Percentiles rank a stretch among this genome's conserved stretches.
These are phyloP conservation scores for Saturnispora galanensis DNA, from an alignment of 805 yeast species.

Conservation along the genomic window DNA sequence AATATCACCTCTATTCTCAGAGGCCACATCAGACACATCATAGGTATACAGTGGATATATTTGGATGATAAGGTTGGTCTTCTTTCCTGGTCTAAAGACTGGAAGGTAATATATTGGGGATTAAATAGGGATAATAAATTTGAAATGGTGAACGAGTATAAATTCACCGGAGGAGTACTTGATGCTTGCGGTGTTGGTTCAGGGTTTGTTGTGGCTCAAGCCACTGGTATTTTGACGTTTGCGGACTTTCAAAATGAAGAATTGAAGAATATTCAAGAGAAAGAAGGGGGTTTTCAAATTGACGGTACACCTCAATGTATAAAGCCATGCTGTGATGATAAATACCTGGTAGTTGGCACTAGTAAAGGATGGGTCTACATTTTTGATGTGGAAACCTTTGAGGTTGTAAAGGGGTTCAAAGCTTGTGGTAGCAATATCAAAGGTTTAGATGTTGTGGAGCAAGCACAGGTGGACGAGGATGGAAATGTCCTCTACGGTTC, in stretches of 20 bases:
- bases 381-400: constrained; percentile 20
- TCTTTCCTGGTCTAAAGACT: constrained; percentile 68
- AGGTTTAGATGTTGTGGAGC: constrained; percentile 47
- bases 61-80: constrained; percentile 41
- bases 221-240: constrained; percentile 1
- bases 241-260: constrained; percentile 1
- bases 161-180: constrained; percentile 12
- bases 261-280: constrained; percentile 10
- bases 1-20: constrained; percentile 47
- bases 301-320: constrained; percentile 7
- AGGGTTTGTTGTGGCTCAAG: constrained; percentile 8
- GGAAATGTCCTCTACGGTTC: constrained; percentile 4
- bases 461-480: constrained; percentile 14
- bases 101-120: constrained; percentile 52
- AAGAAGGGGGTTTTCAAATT: constrained; percentile 11
- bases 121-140: constrained; percentile 23
- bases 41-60: constrained; percentile 55
- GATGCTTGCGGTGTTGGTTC: constrained; percentile 1
- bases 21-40: constrained; percentile 65
- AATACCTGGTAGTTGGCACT: constrained; percentile 61
- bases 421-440: constrained; percentile 66
- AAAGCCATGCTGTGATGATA: constrained; percentile 31
- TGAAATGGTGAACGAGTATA: constrained; percentile 13
- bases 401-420: constrained; percentile 35
- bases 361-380: constrained; percentile 70